Percentiles rank a stretch among this genome's conserved stretches.
Evolutionary conservation across 2,329 filamentous ascomycete species (phyloP).

Genomic region (Tolypocladium tropicale): DNA sequence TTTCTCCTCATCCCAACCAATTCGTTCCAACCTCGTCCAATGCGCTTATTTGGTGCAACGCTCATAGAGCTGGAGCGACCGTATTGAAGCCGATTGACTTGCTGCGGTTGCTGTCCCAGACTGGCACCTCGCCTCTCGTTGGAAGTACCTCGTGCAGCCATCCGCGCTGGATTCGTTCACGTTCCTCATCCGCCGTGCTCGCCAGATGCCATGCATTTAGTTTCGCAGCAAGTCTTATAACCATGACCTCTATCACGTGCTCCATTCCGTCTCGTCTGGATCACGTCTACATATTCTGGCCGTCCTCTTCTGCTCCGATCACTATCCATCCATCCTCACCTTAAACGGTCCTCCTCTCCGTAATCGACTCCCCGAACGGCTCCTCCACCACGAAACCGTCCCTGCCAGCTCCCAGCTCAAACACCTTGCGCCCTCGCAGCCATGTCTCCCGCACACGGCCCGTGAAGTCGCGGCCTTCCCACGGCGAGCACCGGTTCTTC

Average conservation of each 20-base stretch:
- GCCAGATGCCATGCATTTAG: neutral
- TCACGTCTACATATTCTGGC: neutral
- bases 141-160: neutral
- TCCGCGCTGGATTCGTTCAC: neutral
- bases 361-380: constrained; percentile 46
- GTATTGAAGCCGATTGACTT: neutral
- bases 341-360: constrained; percentile 43
- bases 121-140: too few relatives aligned
- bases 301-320: neutral
- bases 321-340: neutral
- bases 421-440: constrained; percentile 69
- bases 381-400: constrained; percentile 37
- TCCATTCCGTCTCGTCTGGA: neutral
- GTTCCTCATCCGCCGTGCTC: neutral
- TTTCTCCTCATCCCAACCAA: too few relatives aligned
- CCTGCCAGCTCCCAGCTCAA: constrained; percentile 47
- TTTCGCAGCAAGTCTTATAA: too few relatives aligned
- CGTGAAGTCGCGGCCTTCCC: constrained; percentile 68
- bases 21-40: too few relatives aligned
- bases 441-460: constrained; percentile 80
- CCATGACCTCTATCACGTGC: neutral
- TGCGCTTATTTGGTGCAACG: too few relatives aligned
- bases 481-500: constrained; percentile 85
- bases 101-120: neutral
- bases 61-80: too few relatives aligned